phyloP scores from a whole-genome alignment of 176 grass and related monocot species.

The Tillandsia leiboldiana region DNA sequence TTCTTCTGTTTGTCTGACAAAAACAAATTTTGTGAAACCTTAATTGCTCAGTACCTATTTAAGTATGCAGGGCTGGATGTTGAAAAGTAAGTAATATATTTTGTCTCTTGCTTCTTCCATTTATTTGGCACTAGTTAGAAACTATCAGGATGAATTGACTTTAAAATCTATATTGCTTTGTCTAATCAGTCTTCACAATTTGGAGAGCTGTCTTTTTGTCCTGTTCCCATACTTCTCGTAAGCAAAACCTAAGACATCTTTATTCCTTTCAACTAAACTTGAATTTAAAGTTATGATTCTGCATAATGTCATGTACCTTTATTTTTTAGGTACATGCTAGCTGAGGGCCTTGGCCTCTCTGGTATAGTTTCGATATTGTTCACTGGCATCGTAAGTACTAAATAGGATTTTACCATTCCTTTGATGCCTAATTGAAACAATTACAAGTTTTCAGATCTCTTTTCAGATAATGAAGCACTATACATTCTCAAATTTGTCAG shows the following conservation, averaged over 20 bases:
- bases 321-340: constrained; percentile 90
- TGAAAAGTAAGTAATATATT: constrained; percentile 73
- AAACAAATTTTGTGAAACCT: constrained; percentile 20
- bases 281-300: constrained; percentile 9
- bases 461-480: constrained; percentile 97
- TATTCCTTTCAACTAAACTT: too few species aligned
- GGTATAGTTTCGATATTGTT: constrained; percentile 99
- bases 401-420: neutral
- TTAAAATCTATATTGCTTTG: constrained; percentile 25
- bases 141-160: too few species aligned
- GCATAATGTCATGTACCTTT: constrained; percentile 12
- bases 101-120: constrained; percentile 4
- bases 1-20: neutral
- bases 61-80: constrained; percentile 94
- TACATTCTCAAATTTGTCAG: constrained; percentile 92
- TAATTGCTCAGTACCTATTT: constrained; percentile 81
- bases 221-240: constrained; percentile 99
- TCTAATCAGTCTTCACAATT: constrained; percentile 66
- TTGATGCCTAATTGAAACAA: too few species aligned
- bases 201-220: constrained; percentile 99
- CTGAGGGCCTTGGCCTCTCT: constrained; percentile 94
- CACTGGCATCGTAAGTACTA: constrained; percentile 79
- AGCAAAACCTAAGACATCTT: constrained; percentile 11
- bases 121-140: too few species aligned
- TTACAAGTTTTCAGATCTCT: neutral